Conservation (phyloP, 2,329 filamentous ascomycete genomes). For the Didymella pinodella region DNA sequence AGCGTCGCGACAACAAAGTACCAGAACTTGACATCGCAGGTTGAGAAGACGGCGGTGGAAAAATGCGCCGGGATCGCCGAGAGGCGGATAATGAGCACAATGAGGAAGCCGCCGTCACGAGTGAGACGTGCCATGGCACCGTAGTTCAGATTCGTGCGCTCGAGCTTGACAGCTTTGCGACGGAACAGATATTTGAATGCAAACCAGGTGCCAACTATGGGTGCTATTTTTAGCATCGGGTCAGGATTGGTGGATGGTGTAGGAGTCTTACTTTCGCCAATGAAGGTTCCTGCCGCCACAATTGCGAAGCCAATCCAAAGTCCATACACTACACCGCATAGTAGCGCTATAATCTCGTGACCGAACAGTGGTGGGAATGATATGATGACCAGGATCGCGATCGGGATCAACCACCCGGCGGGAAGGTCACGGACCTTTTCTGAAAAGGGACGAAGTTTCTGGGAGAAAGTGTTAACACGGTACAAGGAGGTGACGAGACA, state of each 20-base stretch:
- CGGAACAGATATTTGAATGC: constrained; percentile 46
- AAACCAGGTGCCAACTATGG: constrained; percentile 47
- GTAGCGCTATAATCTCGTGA: constrained; percentile 44
- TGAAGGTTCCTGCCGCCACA: constrained; percentile 46
- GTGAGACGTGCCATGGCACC: constrained; percentile 48
- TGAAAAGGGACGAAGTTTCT: constrained; percentile 47
- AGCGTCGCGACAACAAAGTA: constrained; percentile 46
- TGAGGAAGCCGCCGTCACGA: constrained; percentile 46
- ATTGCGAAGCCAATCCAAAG: constrained; percentile 48
- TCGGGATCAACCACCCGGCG: constrained; percentile 47
- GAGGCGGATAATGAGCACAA: constrained; percentile 47
- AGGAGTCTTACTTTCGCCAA: constrained; percentile 42
- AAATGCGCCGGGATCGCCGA: constrained; percentile 48
- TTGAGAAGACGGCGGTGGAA: constrained; percentile 47
- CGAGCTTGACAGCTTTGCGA: constrained; percentile 41
- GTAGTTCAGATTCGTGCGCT: constrained; percentile 49
- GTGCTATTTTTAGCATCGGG: constrained; percentile 20
- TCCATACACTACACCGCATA: constrained; percentile 48
- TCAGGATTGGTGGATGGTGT: no score
- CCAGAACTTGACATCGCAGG: constrained; percentile 50
- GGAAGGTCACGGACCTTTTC: constrained; percentile 47
- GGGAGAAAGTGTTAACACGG: constrained; percentile 20
- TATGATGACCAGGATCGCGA: constrained; percentile 45
- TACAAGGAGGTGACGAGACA: background rate
- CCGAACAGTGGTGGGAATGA: constrained; percentile 49